Evolutionary conservation across 352 stramenopile species (phyloP).

Genomic region (Phytophthora constricta): DNA sequence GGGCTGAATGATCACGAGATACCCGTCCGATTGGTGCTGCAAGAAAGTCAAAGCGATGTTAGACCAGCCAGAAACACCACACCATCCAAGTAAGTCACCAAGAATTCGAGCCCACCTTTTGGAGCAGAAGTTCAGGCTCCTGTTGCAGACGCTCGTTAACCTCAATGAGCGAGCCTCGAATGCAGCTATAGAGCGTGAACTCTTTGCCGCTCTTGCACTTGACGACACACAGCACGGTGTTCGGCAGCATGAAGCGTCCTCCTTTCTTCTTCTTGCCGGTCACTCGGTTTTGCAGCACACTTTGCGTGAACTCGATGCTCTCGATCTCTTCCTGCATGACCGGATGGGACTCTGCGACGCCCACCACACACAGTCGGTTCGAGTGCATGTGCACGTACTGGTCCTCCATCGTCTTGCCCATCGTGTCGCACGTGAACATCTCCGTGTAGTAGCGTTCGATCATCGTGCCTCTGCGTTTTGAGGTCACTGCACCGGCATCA

Average conservation of each 20-base stretch:
- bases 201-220: constrained; percentile 65
- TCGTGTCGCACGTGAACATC: constrained; percentile 84
- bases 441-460: constrained; percentile 91
- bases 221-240: constrained; percentile 72
- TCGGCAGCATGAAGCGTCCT: constrained; percentile 71
- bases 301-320: constrained; percentile 66
- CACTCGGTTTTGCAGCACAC: constrained; percentile 75
- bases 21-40: constrained; percentile 75
- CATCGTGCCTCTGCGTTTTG: constrained; percentile 74
- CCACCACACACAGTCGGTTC: constrained; percentile 86
- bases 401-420: constrained; percentile 70
- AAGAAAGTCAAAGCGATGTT: constrained; percentile 7
- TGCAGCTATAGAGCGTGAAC: constrained; percentile 81
- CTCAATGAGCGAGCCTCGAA: constrained; percentile 80
- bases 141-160: constrained; percentile 73
- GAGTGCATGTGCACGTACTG: constrained; percentile 92
- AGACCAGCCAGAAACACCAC: not conserved
- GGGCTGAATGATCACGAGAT: constrained; percentile 83
- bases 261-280: constrained; percentile 91
- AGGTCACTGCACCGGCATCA: constrained; percentile 40
- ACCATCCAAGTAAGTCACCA: not conserved
- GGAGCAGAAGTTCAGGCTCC: constrained; percentile 67
- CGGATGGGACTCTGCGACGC: constrained; percentile 69
- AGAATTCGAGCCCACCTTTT: constrained; percentile 36
- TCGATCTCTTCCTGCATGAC: constrained; percentile 71